These are phyloP conservation scores for Trichoderma koningiopsis DNA, from an alignment of 2,329 filamentous ascomycete species.

Conservation along the genomic window DNA sequence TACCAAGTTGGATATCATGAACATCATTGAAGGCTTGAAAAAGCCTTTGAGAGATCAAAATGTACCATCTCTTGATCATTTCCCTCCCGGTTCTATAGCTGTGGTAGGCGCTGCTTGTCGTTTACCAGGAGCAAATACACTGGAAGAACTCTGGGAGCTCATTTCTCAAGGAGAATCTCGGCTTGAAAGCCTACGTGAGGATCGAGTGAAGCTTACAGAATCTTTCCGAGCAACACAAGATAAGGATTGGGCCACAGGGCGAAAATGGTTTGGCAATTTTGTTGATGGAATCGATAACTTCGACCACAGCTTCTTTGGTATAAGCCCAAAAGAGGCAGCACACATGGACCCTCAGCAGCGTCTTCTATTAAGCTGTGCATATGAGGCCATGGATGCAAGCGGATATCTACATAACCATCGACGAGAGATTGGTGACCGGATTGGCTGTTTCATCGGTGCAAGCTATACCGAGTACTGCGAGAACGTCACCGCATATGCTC, in stretches of 20 bases:
- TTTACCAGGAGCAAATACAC: slow-evolving; percentile 29
- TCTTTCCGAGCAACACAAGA: slow-evolving; percentile 28
- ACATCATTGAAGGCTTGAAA: neutral
- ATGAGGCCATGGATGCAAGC: slow-evolving; percentile 36
- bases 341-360: slow-evolving; percentile 42
- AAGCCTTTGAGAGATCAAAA: neutral
- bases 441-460: slow-evolving; percentile 35
- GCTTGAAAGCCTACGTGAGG: slow-evolving; percentile 23
- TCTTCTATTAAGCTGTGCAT: slow-evolving; percentile 39
- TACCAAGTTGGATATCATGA: slow-evolving; percentile 27
- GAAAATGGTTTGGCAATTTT: slow-evolving; percentile 32
- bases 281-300: slow-evolving; percentile 28
- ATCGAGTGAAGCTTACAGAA: slow-evolving; percentile 27
- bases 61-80: slow-evolving; percentile 1
- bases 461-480: slow-evolving; percentile 33
- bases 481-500: slow-evolving; percentile 31
- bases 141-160: slow-evolving; percentile 32
- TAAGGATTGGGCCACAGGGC: slow-evolving; percentile 24
- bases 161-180: slow-evolving; percentile 26
- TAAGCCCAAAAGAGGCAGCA: slow-evolving; percentile 34
- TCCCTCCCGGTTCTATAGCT: slow-evolving; percentile 29
- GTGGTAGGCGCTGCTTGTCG: slow-evolving; percentile 33
- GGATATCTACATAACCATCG: slow-evolving; percentile 24
- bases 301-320: slow-evolving; percentile 37
- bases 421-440: slow-evolving; percentile 23